These are phyloP conservation scores for Phalaenopsis hybrid DNA, from an alignment of 116 monocot species.

Conservation along the genomic window DNA sequence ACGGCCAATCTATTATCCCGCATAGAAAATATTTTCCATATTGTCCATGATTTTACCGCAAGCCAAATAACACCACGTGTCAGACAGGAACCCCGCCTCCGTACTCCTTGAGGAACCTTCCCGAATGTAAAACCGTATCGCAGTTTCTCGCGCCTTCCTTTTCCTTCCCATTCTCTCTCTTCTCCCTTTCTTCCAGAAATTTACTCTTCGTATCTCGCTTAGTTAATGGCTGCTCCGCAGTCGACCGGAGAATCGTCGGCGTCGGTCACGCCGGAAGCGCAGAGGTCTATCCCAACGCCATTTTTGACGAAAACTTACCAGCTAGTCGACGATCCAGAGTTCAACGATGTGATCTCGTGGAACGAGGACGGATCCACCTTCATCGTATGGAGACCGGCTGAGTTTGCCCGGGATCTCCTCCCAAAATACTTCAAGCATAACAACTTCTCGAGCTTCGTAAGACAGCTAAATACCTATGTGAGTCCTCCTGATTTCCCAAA, in stretches of 20 bases:
- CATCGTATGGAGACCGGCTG: constrained; percentile 41
- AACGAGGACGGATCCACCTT: constrained; percentile 46
- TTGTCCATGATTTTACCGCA: neutral
- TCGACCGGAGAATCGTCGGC: neutral
- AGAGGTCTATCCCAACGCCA: constrained; percentile 43
- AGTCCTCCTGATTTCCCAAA: neutral
- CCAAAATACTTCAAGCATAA: constrained; percentile 84
- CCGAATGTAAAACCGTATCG: neutral
- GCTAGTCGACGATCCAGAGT: constrained; percentile 34
- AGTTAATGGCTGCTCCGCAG: constrained; percentile 2
- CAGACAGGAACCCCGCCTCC: neutral
- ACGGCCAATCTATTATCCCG: neutral
- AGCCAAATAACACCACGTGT: neutral
- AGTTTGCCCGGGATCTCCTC: constrained; percentile 63
- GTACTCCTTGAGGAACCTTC: neutral
- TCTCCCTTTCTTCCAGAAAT: neutral
- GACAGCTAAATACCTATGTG: constrained; percentile 91
- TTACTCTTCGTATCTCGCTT: neutral
- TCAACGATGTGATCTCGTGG: constrained; percentile 48
- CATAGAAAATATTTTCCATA: neutral
- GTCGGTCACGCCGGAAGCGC: constrained; percentile 14
- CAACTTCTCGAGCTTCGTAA: constrained; percentile 88
- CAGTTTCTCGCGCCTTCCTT: constrained; percentile 2
- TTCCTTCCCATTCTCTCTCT: neutral
- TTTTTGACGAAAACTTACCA: constrained; percentile 45